phyloP scores from a whole-genome alignment of 1,139 yeast species.

The Trichomonascaceae sp. region DNA sequence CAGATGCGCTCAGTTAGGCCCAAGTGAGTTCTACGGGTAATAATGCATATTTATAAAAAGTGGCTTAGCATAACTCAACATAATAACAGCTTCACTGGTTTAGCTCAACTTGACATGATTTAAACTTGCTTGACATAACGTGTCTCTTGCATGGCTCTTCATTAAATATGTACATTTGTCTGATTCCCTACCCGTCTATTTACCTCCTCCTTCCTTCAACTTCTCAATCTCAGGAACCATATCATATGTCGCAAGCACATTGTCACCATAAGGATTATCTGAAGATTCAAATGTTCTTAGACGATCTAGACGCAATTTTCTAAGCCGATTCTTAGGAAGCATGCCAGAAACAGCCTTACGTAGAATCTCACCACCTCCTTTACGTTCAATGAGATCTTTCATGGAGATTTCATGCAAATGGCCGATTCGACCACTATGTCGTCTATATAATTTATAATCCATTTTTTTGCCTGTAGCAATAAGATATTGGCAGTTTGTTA shows the following conservation, averaged over 20 bases:
- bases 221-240: slow-evolving; percentile 36
- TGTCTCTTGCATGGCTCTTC: background rate
- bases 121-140: too few species aligned
- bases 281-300: slow-evolving; percentile 83
- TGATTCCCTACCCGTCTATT: background rate
- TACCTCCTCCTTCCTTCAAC: background rate
- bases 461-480: slow-evolving; percentile 80
- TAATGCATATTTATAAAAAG: background rate
- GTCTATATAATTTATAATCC: slow-evolving; percentile 80
- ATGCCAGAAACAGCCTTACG: slow-evolving; percentile 87
- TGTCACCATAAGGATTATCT: slow-evolving; percentile 77
- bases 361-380: slow-evolving; percentile 80
- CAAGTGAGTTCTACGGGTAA: background rate
- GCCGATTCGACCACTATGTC: slow-evolving; percentile 89
- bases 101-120: too few species aligned
- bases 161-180: background rate
- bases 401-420: slow-evolving; percentile 76
- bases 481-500: slow-evolving; percentile 80
- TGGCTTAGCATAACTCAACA: too few species aligned
- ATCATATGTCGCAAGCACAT: slow-evolving; percentile 81
- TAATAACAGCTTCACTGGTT: too few species aligned
- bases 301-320: slow-evolving; percentile 75
- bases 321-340: slow-evolving; percentile 86
- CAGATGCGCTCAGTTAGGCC: slow-evolving; percentile 1
- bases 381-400: slow-evolving; percentile 68